These are phyloP conservation scores for Discostella stelligeroides DNA, from an alignment of 108 stramenopile species.

Conservation along the genomic window DNA sequence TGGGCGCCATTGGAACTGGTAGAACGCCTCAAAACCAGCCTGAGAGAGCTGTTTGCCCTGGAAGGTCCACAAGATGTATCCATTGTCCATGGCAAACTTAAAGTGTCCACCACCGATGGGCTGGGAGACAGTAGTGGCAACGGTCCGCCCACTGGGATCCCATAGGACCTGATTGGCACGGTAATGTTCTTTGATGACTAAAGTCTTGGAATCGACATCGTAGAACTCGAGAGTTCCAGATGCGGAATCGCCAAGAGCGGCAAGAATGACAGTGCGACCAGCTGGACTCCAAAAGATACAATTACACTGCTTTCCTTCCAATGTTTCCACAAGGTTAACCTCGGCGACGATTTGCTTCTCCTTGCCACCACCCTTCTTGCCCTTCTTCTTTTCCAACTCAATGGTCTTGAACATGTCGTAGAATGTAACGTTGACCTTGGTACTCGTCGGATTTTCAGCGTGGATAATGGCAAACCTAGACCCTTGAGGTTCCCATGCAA, in stretches of 20 bases:
- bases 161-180: slow-evolving; percentile 92
- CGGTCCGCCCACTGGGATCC: slow-evolving; percentile 94
- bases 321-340: slow-evolving; percentile 78
- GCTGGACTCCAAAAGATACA: slow-evolving; percentile 94
- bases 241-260: slow-evolving; percentile 88
- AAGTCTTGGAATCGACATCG: slow-evolving; percentile 87
- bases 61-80: slow-evolving; percentile 94
- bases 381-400: slow-evolving; percentile 62
- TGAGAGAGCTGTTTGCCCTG: slow-evolving; percentile 91
- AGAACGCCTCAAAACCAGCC: slow-evolving; percentile 91
- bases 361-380: slow-evolving; percentile 58
- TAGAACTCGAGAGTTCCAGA: slow-evolving; percentile 93
- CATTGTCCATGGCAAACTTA: slow-evolving; percentile 97
- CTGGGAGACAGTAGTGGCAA: slow-evolving; percentile 90
- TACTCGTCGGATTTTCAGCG: slow-evolving; percentile 87
- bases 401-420: slow-evolving; percentile 84
- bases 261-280: slow-evolving; percentile 87
- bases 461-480: slow-evolving; percentile 91
- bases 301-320: slow-evolving; percentile 90
- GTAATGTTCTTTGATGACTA: slow-evolving; percentile 91
- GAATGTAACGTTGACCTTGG: slow-evolving; percentile 91
- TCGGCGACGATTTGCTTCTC: slow-evolving; percentile 62
- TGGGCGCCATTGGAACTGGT: slow-evolving; percentile 95
- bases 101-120: slow-evolving; percentile 94
- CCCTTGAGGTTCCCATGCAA: slow-evolving; percentile 95